Evolutionary conservation across 2,329 filamentous ascomycete genomes (phyloP).

Genomic region (Thielaviopsis punctulata): DNA sequence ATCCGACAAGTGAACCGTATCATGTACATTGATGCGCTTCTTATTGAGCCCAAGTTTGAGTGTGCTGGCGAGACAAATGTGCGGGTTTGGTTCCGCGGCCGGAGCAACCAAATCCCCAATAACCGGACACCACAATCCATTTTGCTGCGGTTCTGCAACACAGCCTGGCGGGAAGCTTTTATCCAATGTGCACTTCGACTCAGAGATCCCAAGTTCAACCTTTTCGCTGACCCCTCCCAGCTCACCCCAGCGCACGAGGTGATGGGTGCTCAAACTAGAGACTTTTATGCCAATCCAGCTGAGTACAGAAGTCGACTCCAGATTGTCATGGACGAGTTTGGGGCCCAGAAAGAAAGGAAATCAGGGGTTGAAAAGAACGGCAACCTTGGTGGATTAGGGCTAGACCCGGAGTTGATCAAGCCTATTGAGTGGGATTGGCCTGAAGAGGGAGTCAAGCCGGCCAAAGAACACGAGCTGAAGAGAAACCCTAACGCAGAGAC

Average conservation of each 20-base stretch:
- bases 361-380: no score
- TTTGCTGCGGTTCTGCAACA: not conserved
- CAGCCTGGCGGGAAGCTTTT: not conserved
- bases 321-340: not conserved
- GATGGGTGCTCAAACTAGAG: not conserved
- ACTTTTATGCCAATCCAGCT: not conserved
- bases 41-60: not conserved
- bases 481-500: no score
- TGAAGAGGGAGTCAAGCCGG: not conserved
- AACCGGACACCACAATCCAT: not conserved
- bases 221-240: not conserved
- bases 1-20: slow-evolving; percentile 4
- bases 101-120: not conserved
- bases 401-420: no score
- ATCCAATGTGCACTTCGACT: not conserved
- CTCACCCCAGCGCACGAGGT: not conserved
- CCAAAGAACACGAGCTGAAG: not conserved
- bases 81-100: not conserved
- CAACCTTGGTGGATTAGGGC: no score
- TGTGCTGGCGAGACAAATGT: not conserved
- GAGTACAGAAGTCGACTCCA: not conserved
- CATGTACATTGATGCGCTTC: slow-evolving; percentile 5
- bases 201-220: not conserved
- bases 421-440: not conserved
- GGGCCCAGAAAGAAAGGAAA: not conserved